A percentile compares a stretch with the other conserved stretches of the same genome.
Evolutionary conservation across 2,329 filamentous ascomycete genomes (phyloP).

Genomic region (Cryphonectria radicalis): DNA sequence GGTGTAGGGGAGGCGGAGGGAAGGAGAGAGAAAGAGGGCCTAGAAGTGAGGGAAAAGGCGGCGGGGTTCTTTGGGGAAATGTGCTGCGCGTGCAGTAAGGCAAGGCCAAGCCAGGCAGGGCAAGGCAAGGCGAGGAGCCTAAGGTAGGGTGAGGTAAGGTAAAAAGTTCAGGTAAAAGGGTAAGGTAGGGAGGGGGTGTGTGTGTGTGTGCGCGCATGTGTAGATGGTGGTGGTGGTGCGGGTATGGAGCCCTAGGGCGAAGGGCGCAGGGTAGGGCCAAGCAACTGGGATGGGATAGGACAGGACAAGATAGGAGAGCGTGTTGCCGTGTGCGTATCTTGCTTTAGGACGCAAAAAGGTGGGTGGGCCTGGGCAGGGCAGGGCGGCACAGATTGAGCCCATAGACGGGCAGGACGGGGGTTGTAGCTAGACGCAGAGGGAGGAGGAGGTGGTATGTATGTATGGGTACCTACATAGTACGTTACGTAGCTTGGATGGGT

Average conservation of each 20-base stretch:
- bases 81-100: background rate
- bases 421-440: constrained; percentile 14
- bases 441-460: background rate
- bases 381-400: constrained; percentile 4
- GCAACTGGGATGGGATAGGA: background rate
- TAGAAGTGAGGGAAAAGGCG: constrained; percentile 18
- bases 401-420: constrained; percentile 10
- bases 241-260: constrained; percentile 5
- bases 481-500: background rate
- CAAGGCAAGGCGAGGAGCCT: background rate
- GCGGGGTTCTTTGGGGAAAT: constrained; percentile 13
- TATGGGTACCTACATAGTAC: background rate
- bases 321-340: constrained; percentile 10
- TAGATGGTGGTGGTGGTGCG: constrained; percentile 18
- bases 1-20: no score
- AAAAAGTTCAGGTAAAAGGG: background rate
- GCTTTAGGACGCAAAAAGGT: background rate
- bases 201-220: background rate
- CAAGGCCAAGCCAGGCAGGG: background rate
- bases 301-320: constrained; percentile 5
- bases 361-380: background rate
- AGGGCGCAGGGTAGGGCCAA: background rate
- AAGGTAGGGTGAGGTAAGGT: background rate
- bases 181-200: background rate
- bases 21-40: background rate